Evolutionary conservation across 192 early-diverging fungal species (phyloP).

Genomic region (Backusella mclennaniae): DNA sequence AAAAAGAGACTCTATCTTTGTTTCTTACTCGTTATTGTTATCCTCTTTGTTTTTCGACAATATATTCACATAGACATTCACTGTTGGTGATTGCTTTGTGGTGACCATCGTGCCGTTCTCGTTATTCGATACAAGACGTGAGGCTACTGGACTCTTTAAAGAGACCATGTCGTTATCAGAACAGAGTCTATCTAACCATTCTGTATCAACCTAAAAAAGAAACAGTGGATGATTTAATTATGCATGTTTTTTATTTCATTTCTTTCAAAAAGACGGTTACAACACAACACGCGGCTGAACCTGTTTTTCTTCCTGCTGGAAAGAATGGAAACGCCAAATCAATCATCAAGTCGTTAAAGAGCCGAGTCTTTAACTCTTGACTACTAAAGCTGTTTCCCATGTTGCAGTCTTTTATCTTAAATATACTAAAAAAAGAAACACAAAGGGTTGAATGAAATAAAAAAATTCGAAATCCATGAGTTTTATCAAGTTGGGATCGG

Average conservation of each 20-base stretch:
- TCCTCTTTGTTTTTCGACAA: slow-evolving; percentile 17
- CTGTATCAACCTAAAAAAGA: slow-evolving; percentile 38
- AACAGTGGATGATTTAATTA: not conserved
- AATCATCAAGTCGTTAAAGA: slow-evolving; percentile 50
- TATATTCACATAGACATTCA: slow-evolving; percentile 35
- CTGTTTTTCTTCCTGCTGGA: slow-evolving; percentile 41
- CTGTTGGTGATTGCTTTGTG: slow-evolving; percentile 25
- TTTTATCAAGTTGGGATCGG: too few species aligned
- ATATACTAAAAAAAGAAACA: too few species aligned
- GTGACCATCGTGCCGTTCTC: not conserved
- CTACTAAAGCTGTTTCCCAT: slow-evolving; percentile 36
- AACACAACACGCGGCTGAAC: slow-evolving; percentile 53
- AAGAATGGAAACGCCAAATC: slow-evolving; percentile 58
- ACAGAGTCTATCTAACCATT: slow-evolving; percentile 38
- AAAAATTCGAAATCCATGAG: too few species aligned
- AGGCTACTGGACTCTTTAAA: slow-evolving; percentile 15
- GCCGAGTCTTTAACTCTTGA: slow-evolving; percentile 26
- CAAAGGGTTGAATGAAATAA: too few species aligned
- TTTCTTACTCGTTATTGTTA: slow-evolving; percentile 1
- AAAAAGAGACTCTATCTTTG: not conserved
- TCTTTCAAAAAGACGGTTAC: slow-evolving; percentile 27
- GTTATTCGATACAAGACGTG: slow-evolving; percentile 12
- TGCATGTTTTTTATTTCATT: not conserved
- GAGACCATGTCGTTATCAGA: not conserved
- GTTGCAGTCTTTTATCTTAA: not conserved